These are phyloP conservation scores for Testicularia cyperi DNA, from an alignment of 1,284 basidiomycete genomes.

Conservation along the genomic window DNA sequence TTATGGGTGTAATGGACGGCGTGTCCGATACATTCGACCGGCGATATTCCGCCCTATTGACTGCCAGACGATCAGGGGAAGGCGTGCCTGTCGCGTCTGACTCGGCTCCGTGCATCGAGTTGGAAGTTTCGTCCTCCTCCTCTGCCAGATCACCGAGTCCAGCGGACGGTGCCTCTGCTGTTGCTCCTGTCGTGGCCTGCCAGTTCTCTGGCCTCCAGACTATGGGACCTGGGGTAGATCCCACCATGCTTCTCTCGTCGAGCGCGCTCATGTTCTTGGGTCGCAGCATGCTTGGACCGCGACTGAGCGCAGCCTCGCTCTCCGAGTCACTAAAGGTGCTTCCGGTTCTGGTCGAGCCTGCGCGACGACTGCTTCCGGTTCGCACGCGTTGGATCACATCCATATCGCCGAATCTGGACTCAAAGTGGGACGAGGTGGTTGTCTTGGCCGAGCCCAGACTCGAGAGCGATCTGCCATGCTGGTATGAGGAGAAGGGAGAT, in stretches of 20 bases:
- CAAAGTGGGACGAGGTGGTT: slow-evolving; percentile 39
- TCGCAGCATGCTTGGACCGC: slow-evolving; percentile 20
- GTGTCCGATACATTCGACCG: slow-evolving; percentile 32
- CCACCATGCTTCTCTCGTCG: slow-evolving; percentile 2
- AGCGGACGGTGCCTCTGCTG: neutral
- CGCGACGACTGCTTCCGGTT: slow-evolving; percentile 37
- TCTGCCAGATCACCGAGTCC: slow-evolving; percentile 9
- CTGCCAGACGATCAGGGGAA: neutral
- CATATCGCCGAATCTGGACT: slow-evolving; percentile 40
- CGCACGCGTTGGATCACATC: slow-evolving; percentile 50
- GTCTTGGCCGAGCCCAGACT: slow-evolving; percentile 42
- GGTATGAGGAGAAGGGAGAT: slow-evolving; percentile 1
- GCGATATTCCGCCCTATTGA: neutral
- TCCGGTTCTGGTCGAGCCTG: slow-evolving; percentile 20
- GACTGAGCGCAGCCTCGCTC: slow-evolving; percentile 14
- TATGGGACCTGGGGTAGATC: slow-evolving; percentile 25
- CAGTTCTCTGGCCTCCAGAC: slow-evolving; percentile 27
- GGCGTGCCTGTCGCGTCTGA: neutral
- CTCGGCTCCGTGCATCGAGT: neutral
- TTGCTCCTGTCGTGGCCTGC: neutral
- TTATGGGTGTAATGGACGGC: slow-evolving; percentile 45
- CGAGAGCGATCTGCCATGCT: slow-evolving; percentile 31
- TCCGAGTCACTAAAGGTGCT: slow-evolving; percentile 24
- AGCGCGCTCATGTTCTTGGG: slow-evolving; percentile 12
- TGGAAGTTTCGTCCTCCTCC: slow-evolving; percentile 1